Percentiles rank a stretch among this genome's conserved stretches.
Evolutionary conservation across 2,329 filamentous ascomycete genomes (phyloP).

Genomic region (Sporothrix schenckii): DNA sequence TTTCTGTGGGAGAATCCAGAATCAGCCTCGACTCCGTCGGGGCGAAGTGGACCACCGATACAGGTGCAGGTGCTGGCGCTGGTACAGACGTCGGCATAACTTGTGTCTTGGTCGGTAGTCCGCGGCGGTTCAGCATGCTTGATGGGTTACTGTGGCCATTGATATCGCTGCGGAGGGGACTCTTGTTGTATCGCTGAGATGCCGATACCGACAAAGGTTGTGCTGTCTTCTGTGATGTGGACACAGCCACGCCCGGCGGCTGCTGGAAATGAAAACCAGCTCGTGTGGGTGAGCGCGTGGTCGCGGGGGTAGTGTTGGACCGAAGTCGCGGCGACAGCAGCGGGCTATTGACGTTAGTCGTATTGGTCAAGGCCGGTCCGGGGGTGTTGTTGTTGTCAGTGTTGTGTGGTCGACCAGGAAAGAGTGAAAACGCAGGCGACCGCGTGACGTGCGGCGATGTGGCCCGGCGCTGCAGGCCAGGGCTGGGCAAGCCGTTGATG

Average conservation of each 20-base stretch:
- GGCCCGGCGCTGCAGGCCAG: constrained; percentile 46
- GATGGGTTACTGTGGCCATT: constrained; percentile 33
- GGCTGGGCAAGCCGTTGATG: neutral
- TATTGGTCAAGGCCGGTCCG: constrained; percentile 5
- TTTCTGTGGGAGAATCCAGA: constrained; percentile 49
- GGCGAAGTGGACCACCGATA: constrained; percentile 39
- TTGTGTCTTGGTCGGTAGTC: constrained; percentile 7
- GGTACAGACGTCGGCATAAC: neutral
- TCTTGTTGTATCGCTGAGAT: constrained; percentile 29
- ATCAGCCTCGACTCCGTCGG: constrained; percentile 45
- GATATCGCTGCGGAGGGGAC: constrained; percentile 30
- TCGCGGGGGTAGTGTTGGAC: constrained; percentile 54
- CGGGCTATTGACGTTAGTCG: constrained; percentile 31
- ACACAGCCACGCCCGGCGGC: neutral
- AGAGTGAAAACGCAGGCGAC: constrained; percentile 53
- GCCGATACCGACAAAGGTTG: neutral
- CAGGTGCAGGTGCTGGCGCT: neutral
- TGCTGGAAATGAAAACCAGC: constrained; percentile 11
- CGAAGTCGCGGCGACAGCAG: constrained; percentile 49
- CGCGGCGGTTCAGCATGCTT: constrained; percentile 29
- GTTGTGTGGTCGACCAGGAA: constrained; percentile 46
- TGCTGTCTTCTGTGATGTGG: neutral
- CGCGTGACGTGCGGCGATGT: constrained; percentile 53
- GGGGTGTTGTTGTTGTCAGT: neutral
- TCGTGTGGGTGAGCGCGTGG: constrained; percentile 44